Evolutionary conservation across 2,329 filamentous ascomycete genomes (phyloP).

Genomic region (Parastagonospora nodorum): DNA sequence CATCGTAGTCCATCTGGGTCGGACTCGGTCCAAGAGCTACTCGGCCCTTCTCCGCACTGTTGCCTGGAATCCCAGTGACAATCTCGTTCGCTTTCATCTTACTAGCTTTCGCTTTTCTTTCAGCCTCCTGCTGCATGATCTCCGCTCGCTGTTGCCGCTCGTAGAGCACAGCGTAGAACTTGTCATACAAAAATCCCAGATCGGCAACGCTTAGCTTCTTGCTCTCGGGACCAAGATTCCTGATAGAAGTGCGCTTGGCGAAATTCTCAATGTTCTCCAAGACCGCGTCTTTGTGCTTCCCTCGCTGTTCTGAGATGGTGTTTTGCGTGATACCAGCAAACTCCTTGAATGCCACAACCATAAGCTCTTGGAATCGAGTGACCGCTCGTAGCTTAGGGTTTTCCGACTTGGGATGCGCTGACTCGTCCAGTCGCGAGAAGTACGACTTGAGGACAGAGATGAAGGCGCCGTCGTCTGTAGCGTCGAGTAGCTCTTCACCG

Average conservation of each 20-base stretch:
- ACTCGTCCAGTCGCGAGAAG: slow-evolving; percentile 91
- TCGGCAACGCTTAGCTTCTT: slow-evolving; percentile 87
- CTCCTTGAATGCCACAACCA: slow-evolving; percentile 99
- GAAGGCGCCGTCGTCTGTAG: slow-evolving; percentile 92
- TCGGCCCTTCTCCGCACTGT: slow-evolving; percentile 76
- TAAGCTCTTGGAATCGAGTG: slow-evolving; percentile 94
- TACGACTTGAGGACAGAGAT: slow-evolving; percentile 96
- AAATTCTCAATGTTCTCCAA: slow-evolving; percentile 97
- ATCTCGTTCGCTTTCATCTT: slow-evolving; percentile 58
- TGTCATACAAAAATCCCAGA: slow-evolving; percentile 87
- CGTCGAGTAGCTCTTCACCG: slow-evolving; percentile 91
- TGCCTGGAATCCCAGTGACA: slow-evolving; percentile 53
- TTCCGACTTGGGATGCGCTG: slow-evolving; percentile 91
- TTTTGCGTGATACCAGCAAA: slow-evolving; percentile 94
- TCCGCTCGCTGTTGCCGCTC: slow-evolving; percentile 84
- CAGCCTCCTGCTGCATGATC: slow-evolving; percentile 67
- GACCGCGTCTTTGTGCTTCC: slow-evolving; percentile 93
- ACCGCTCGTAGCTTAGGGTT: slow-evolving; percentile 93
- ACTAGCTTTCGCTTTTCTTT: slow-evolving; percentile 72
- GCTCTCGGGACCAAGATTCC: slow-evolving; percentile 94
- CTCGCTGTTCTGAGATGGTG: slow-evolving; percentile 84
- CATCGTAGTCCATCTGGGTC: slow-evolving; percentile 95
- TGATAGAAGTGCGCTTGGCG: slow-evolving; percentile 92
- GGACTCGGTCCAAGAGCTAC: slow-evolving; percentile 89
- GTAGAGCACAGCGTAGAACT: slow-evolving; percentile 90